Conservation (phyloP, 306 rosid genomes). For the Trifolium pratense region DNA sequence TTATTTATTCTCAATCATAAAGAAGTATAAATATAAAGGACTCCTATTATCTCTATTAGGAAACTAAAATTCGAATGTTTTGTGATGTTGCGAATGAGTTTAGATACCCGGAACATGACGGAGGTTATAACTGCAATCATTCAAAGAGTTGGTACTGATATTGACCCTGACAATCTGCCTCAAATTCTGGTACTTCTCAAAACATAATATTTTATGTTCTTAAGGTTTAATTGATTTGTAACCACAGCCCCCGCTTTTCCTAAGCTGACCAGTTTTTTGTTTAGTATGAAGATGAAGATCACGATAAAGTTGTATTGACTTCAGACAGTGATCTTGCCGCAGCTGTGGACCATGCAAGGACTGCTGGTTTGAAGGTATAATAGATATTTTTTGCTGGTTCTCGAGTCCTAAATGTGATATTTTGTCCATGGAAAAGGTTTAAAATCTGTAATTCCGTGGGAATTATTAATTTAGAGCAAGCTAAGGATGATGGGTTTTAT, state of each 20-base stretch:
- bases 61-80: slow-evolving; percentile 39
- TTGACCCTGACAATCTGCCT: slow-evolving; percentile 85
- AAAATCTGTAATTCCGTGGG: slow-evolving; percentile 31
- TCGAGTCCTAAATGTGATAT: not conserved
- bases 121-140: slow-evolving; percentile 84
- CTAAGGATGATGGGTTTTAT: not conserved
- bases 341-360: slow-evolving; percentile 94
- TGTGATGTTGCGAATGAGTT: slow-evolving; percentile 50
- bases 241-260: slow-evolving; percentile 27
- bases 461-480: slow-evolving; percentile 16
- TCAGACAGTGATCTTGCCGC: slow-evolving; percentile 89
- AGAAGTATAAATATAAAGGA: not conserved
- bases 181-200: slow-evolving; percentile 77
- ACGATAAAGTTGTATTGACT: slow-evolving; percentile 87
- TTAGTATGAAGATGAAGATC: slow-evolving; percentile 98
- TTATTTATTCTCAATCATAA: slow-evolving; percentile 5
- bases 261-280: slow-evolving; percentile 29
- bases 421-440: not conserved
- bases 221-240: slow-evolving; percentile 11
- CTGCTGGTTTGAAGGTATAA: slow-evolving; percentile 89
- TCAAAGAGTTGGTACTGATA: slow-evolving; percentile 92
- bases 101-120: slow-evolving; percentile 83
- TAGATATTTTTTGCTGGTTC: slow-evolving; percentile 21
- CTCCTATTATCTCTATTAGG: slow-evolving; percentile 1
- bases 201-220: slow-evolving; percentile 28